Percentiles rank a stretch among this genome's conserved stretches.
Evolutionary conservation across 495 filamentous ascomycete genomes (phyloP).

Genomic region (Daldinia decipiens): DNA sequence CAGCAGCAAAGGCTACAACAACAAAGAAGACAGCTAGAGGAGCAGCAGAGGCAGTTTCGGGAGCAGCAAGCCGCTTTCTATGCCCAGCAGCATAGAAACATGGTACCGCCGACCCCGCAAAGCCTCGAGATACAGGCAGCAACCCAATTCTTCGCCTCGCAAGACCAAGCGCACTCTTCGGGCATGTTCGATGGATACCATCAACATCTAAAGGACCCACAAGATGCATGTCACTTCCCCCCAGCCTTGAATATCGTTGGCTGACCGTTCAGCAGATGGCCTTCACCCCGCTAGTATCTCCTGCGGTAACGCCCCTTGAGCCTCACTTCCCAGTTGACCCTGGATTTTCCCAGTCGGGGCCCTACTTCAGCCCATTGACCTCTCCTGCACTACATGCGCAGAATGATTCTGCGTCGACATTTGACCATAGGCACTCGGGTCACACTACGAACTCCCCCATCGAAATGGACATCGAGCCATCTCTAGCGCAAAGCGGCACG

Average conservation of each 20-base stretch:
- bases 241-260: slow-evolving; percentile 16
- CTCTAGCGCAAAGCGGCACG: slow-evolving; percentile 49
- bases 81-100: slow-evolving; percentile 63
- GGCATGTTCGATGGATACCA: slow-evolving; percentile 60
- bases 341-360: slow-evolving; percentile 84
- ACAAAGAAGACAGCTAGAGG: slow-evolving; percentile 62
- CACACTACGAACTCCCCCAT: slow-evolving; percentile 56
- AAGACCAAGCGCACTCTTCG: slow-evolving; percentile 57
- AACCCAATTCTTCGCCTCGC: slow-evolving; percentile 67
- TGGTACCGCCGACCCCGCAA: slow-evolving; percentile 92
- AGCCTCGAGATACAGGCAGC: slow-evolving; percentile 87
- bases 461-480: slow-evolving; percentile 58
- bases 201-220: slow-evolving; percentile 74
- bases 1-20: slow-evolving; percentile 67
- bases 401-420: slow-evolving; percentile 60
- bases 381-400: slow-evolving; percentile 92
- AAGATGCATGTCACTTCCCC: slow-evolving; percentile 69
- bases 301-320: slow-evolving; percentile 92
- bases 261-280: slow-evolving; percentile 69
- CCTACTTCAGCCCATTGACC: slow-evolving; percentile 92
- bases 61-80: slow-evolving; percentile 65
- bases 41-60: slow-evolving; percentile 58
- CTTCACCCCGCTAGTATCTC: slow-evolving; percentile 94
- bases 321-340: slow-evolving; percentile 79
- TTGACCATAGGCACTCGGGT: slow-evolving; percentile 54